Percentiles rank a stretch among this genome's conserved stretches.
These are phyloP conservation scores for Apophysomyces ossiformis DNA, from an alignment of 371 early-diverging fungal species.

Conservation along the genomic window DNA sequence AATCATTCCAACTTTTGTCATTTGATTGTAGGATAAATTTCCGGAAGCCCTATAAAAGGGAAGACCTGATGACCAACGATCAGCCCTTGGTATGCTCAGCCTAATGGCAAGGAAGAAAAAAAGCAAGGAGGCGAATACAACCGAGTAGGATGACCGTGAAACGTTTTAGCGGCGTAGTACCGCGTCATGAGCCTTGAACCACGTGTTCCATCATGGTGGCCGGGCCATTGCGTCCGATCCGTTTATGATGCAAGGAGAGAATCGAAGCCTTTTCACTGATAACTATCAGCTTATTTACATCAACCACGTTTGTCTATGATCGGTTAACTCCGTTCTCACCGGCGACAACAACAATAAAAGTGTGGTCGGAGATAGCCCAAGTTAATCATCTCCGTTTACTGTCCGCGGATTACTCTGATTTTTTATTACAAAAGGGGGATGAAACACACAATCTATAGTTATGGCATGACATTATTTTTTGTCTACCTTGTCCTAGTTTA, in stretches of 20 bases:
- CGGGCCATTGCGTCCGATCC: slow-evolving; percentile 4
- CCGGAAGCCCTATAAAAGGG: not conserved
- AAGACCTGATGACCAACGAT: not conserved
- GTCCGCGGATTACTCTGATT: too few relatives aligned
- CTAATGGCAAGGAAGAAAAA: not conserved
- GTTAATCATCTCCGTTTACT: too few relatives aligned
- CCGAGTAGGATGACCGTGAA: not conserved
- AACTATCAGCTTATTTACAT: slow-evolving; percentile 1
- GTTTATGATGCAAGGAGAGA: not conserved
- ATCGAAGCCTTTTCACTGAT: not conserved
- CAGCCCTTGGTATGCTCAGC: slow-evolving; percentile 3
- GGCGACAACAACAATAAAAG: too few relatives aligned
- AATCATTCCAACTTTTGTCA: not conserved
- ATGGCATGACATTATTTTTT: too few relatives aligned
- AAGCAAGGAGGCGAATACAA: too few relatives aligned
- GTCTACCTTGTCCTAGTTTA: too few relatives aligned
- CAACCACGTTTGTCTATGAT: not conserved
- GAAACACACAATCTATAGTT: too few relatives aligned
- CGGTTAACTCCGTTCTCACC: not conserved
- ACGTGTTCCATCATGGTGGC: not conserved
- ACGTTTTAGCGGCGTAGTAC: slow-evolving; percentile 1
- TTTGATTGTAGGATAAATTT: not conserved
- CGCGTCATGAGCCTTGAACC: slow-evolving; percentile 5
- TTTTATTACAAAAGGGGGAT: too few relatives aligned
- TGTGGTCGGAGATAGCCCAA: too few relatives aligned